Base-by-base conservation (phyloP, 1,284 basidiomycete species). In the Puccinia sorghi region DNA sequence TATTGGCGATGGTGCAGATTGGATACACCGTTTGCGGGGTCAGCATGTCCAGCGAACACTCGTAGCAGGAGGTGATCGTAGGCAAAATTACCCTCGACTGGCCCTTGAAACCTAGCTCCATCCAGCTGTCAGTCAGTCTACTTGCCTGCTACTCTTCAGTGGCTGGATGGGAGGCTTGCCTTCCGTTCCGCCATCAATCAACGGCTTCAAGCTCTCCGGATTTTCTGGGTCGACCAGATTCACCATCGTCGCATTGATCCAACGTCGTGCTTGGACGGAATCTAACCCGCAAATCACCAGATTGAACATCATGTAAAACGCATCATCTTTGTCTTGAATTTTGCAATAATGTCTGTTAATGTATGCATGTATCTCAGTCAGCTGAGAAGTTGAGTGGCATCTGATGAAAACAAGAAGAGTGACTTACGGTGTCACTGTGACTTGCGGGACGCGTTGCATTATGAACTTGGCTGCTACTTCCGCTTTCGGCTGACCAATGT, bases 1-100 rank as follows among this genome's bases (percentile, higher is more conserved):
- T 99, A 84, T 99, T 99, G 79, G 97, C 97, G 81, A 99, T 98
- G 1, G 97, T 99, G 85, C 97, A 99, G 81, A 99, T 98, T 0
- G 97, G 97, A 84, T 95, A 99, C 6, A 92, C 91, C 50, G 94
- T 98, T 7, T 92, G 96, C 81, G 97, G 97, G 84, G 96, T 97
- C 71, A 98, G 89, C 93, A 99, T 97, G 84, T 98, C 95, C 70
- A 99, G 90, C 2, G 93, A 94, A 84, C 97, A 99, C 85, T 99
- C 97, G 84, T 99, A 99, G 85, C 97, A 99, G 11, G 94, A 95
- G 4, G 94, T 92, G 80, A 98, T 89, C 0, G 93, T 95, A 0
- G 97, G 97, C 20, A 99, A 87, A 82, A 99, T 99, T 64, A 99
- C 96, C 80, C 96, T 90, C 54, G 96, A 93, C 86, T 99, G 97